Percentiles rank a stretch among this genome's conserved stretches.
phyloP scores from a whole-genome alignment of 2,329 filamentous ascomycete genomes.

The Dactylellina cionopaga region DNA sequence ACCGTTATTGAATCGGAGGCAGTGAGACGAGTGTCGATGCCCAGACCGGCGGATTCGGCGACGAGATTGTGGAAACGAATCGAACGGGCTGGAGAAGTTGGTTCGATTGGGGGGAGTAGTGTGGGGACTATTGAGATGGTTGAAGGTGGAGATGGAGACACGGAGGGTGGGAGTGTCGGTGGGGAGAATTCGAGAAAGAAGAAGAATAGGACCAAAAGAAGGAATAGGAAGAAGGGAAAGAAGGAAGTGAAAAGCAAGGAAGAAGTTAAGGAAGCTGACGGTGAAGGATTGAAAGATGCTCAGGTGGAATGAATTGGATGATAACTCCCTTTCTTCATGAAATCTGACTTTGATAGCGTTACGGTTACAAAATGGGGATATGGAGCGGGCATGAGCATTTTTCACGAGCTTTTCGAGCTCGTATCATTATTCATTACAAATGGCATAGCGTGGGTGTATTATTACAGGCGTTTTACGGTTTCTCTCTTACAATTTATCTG shows the following conservation, averaged over 20 bases:
- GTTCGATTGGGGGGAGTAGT: slow-evolving; percentile 20
- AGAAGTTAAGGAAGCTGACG: neutral
- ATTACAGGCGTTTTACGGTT: too few species aligned
- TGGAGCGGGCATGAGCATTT: too few species aligned
- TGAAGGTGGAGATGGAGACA: neutral
- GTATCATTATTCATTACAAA: too few species aligned
- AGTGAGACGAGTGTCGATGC: neutral
- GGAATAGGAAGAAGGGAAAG: slow-evolving; percentile 8
- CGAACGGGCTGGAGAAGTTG: slow-evolving; percentile 24
- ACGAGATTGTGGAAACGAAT: slow-evolving; percentile 29
- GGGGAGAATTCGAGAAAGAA: neutral
- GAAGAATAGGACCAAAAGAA: slow-evolving; percentile 6
- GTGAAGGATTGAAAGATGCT: too few species aligned
- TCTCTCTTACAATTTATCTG: too few species aligned
- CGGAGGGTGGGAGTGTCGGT: neutral
- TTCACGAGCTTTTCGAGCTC: too few species aligned
- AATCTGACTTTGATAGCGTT: too few species aligned
- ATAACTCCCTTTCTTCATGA: too few species aligned
- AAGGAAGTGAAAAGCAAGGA: neutral
- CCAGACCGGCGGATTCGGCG: slow-evolving; percentile 19
- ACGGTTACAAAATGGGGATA: too few species aligned
- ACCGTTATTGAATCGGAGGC: slow-evolving; percentile 8
- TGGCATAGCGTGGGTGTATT: too few species aligned
- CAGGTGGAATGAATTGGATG: too few species aligned
- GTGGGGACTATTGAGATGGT: neutral